Percentiles rank a stretch among this genome's conserved stretches.
phyloP scores from a whole-genome alignment of 2,329 filamentous ascomycete genomes.

The Apiospora kogelbergensis region DNA sequence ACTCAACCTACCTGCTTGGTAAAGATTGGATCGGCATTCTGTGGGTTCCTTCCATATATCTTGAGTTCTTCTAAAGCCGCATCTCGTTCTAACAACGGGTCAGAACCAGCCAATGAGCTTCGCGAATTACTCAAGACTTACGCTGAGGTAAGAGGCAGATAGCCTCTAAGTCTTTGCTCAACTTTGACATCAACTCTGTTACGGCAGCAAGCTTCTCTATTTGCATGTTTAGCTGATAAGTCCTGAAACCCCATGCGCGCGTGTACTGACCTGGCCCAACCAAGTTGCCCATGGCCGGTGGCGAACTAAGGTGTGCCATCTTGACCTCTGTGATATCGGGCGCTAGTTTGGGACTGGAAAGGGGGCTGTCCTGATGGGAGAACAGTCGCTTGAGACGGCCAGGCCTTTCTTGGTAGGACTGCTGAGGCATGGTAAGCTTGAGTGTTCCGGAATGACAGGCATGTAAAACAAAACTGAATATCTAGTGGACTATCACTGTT shows the following conservation, averaged over 20 bases:
- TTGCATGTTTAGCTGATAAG: conserved; percentile 1
- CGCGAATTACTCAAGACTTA: conserved; percentile 15
- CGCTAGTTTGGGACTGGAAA: background rate
- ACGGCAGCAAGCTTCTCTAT: conserved; percentile 17
- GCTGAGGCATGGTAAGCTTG: background rate
- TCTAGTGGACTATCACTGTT: background rate
- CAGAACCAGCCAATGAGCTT: conserved; percentile 15
- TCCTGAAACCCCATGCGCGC: background rate
- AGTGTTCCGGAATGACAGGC: background rate
- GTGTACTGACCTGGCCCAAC: conserved; percentile 14
- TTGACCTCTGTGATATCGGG: background rate
- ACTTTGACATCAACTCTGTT: conserved; percentile 14
- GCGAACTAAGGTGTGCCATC: conserved; percentile 7
- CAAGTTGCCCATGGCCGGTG: conserved; percentile 14
- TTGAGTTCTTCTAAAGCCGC: conserved; percentile 69
- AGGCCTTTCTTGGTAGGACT: background rate
- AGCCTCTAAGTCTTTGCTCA: conserved; percentile 16
- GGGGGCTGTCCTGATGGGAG: background rate
- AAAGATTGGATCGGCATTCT: conserved; percentile 79
- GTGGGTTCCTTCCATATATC: conserved; percentile 70
- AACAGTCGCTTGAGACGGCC: conserved; percentile 4
- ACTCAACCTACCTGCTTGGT: conserved; percentile 62
- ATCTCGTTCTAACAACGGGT: conserved; percentile 55
- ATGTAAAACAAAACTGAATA: background rate
- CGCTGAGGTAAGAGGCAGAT: conserved; percentile 40